These are phyloP conservation scores for Boletus sp. DNA, from an alignment of 768 basidiomycete species.

Conservation along the genomic window DNA sequence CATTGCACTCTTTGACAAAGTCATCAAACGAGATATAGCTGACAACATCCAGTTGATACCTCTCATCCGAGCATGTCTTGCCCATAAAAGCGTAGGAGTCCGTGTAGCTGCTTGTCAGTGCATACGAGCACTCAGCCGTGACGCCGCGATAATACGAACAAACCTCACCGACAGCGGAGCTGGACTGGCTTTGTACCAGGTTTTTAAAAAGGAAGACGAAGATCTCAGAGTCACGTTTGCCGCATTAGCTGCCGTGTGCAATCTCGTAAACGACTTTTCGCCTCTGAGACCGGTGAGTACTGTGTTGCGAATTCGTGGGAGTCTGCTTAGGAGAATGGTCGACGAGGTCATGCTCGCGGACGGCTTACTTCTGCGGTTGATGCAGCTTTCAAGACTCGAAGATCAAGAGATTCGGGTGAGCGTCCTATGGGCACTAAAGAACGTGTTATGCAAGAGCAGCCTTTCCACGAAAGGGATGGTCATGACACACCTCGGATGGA, in stretches of 20 bases:
- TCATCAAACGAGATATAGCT: constrained; percentile 66
- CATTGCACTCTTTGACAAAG: constrained; percentile 67
- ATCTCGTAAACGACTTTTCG: constrained; percentile 84
- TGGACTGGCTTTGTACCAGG: constrained; percentile 63
- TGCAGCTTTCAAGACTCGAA: constrained; percentile 49
- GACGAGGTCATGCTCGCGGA: constrained; percentile 61
- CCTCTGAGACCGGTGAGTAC: constrained; percentile 65
- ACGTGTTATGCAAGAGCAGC: constrained; percentile 64
- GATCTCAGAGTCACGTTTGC: constrained; percentile 70
- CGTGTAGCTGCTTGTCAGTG: constrained; percentile 87
- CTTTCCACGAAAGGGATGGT: constrained; percentile 60
- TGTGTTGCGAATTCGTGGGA: neutral
- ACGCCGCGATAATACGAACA: constrained; percentile 76
- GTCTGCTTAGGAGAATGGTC: neutral
- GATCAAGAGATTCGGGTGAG: constrained; percentile 62
- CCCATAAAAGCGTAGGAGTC: constrained; percentile 66
- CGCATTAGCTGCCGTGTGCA: constrained; percentile 74
- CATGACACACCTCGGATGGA: constrained; percentile 70
- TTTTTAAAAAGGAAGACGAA: constrained; percentile 55
- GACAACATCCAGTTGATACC: constrained; percentile 56
- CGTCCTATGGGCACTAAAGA: constrained; percentile 86
- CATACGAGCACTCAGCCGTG: constrained; percentile 73
- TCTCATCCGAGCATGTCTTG: constrained; percentile 50
- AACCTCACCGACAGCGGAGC: constrained; percentile 81
- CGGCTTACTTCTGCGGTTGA: constrained; percentile 63